Base-by-base conservation (phyloP, 257 asterid species). In the Jacaranda copaia region DNA sequence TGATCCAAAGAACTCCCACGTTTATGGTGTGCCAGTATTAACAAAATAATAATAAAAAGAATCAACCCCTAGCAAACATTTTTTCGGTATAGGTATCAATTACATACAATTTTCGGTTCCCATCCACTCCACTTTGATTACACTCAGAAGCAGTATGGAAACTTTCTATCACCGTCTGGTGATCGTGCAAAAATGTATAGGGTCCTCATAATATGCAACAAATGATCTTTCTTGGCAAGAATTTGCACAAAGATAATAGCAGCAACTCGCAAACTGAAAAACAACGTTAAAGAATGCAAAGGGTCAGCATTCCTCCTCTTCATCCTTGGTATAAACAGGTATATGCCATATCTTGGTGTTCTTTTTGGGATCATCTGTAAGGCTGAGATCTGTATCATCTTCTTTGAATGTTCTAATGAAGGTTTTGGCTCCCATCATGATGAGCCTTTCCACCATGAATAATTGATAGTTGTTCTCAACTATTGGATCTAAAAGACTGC, bases 321-420 rank as follows among this genome's bases (percentile, higher is more conserved):
- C 59, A 19, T 93, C 96, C 80, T 82, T 84, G 38, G 97, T 79
- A 79, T 87, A 83, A 80, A 95, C 91, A 42, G 98, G 97, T 66
- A 87, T 81, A 57, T 93, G 89, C 99, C 98, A 96, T 48, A 55
- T 68, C 84, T 93, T 96, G 49, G 86, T 87, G 79, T 93, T 93
- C 96, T 96, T 96, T 81, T 93, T 96, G 39, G 98, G 95, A 84
- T 96, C 98, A 62, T 96, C 97, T 2, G 97, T 91, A 38, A 93
- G 97, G 88, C 96, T 88, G 75, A 89, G 91, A 86, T 88, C 96
- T 0, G 77, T 73, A 48, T 86, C 95, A 0, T 82, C 89, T 83
- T 89, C 97, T 81, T 89, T 96, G 85, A 66, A 90, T 3, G 98
- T 93, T 71, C 72, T 79, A 45, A 96, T 87, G 63, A 88, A 84